Conservation (phyloP, 108 stramenopile genomes). For the Cyclotella cryptica region DNA sequence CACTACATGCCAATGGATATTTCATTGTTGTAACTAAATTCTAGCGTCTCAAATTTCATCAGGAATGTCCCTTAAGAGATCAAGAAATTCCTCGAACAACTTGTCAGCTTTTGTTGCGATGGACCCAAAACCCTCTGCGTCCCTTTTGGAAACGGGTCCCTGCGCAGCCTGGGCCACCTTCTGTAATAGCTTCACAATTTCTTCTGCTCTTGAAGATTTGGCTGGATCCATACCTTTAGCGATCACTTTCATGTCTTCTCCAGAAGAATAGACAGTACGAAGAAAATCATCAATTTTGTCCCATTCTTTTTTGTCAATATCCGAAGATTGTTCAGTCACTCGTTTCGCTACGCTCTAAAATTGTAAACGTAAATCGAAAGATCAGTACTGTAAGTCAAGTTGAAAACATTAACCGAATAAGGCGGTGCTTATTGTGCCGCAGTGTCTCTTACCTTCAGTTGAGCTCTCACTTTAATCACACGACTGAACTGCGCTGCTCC, state of each 20-base stretch:
- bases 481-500: constrained; percentile 77
- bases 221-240: constrained; percentile 55
- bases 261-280: constrained; percentile 61
- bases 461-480: constrained; percentile 64
- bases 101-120: constrained; percentile 54
- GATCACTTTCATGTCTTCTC: constrained; percentile 79
- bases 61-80: constrained; percentile 72
- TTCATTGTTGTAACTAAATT: neutral
- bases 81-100: constrained; percentile 70
- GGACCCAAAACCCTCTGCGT: constrained; percentile 58
- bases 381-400: neutral
- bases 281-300: constrained; percentile 73
- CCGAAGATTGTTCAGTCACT: constrained; percentile 52
- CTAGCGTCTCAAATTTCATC: constrained; percentile 53
- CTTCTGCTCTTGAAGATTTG: constrained; percentile 61
- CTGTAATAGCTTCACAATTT: constrained; percentile 62
- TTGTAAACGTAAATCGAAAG: no score
- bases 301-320: constrained; percentile 79
- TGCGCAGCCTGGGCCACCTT: constrained; percentile 74
- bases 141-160: constrained; percentile 58
- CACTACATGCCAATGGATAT: no score
- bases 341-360: constrained; percentile 59
- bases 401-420: neutral
- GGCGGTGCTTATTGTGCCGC: neutral
- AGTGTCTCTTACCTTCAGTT: constrained; percentile 50